Conservation (phyloP, 2,329 filamentous ascomycete genomes). For the Graphiopsis chlorocephala region DNA sequence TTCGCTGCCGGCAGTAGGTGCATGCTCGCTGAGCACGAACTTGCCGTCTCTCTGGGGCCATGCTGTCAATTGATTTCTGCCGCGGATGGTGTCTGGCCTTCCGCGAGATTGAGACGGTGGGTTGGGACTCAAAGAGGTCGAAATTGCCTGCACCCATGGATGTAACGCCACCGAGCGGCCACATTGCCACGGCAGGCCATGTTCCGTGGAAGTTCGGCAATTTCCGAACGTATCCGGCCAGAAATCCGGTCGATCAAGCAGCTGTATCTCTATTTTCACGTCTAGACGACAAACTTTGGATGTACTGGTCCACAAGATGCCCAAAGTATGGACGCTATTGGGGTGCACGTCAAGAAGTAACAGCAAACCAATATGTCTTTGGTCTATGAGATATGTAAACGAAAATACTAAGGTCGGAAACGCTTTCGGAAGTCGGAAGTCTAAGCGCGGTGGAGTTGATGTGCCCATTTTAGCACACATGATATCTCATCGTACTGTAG, state of each 20-base stretch:
- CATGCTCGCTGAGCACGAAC: conserved; percentile 18
- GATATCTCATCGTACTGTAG: background rate
- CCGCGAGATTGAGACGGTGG: background rate
- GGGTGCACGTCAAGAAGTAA: background rate
- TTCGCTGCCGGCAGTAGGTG: conserved; percentile 18
- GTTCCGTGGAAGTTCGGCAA: background rate
- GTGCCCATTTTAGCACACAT: background rate
- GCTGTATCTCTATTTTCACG: background rate
- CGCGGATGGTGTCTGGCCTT: background rate
- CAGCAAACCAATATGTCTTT: background rate
- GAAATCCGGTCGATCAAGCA: background rate
- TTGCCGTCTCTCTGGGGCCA: conserved; percentile 16
- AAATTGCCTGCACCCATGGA: background rate
- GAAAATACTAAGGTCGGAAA: background rate
- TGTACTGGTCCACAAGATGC: background rate
- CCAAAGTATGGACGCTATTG: too few relatives aligned
- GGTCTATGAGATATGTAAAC: background rate
- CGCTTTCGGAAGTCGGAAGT: background rate
- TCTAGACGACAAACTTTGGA: background rate
- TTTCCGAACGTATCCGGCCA: background rate
- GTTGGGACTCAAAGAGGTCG: background rate
- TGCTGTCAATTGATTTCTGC: background rate
- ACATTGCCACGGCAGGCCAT: background rate
- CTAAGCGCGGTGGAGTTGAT: too few relatives aligned
- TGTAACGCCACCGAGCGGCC: background rate